Base-by-base conservation (phyloP, 352 stramenopile species). In the Pythium graminicola region DNA sequence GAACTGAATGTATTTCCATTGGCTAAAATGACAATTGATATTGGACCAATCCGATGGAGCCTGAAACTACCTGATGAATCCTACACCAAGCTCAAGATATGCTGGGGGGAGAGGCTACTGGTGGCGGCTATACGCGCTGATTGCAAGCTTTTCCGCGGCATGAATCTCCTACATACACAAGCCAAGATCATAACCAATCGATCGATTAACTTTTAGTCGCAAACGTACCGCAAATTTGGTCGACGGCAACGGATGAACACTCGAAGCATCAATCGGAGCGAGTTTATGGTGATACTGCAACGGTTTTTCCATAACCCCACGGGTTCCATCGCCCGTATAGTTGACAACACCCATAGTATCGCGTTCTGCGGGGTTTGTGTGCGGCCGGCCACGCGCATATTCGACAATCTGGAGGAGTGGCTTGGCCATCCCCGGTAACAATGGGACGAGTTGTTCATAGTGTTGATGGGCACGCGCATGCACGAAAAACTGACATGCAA, bases 401-500 rank as follows among this genome's bases (percentile, higher is more conserved):
- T 86, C 75, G 8, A 64, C 64, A 16, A 91, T 57, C 14, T 86
- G 53, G 26, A 87, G 41, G 39, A 91, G 52, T 17, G 80, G 80
- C 32, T 69, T 72, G 10, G 76, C 77, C 31, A 85, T 60, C 2
- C 80, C 80, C 7, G 80, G 80, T 6, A 91, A 51, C 24, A 91
- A 48, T 17, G 80, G 80, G 29, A 89, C 57, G 9, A 91, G 63
- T 63, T 91, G 80, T 58, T 91, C 70, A 20, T 85, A 75, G 57
- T 89, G 77, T 28, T 89, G 75, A 10, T 79, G 72, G 3, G 75
- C 67, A 1, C 76, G 73, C 31, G 67, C 67, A 49, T 89, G 73
- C 38, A 82, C 56, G 41, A 85, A 91, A 35, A 89, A 58, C 77
- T 89, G 73, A n/a, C 77, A 70, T 1, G 81, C 81, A 9, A 89